phyloP scores from a whole-genome alignment of 2,329 filamentous ascomycete species.

The Talaromyces islandicus region DNA sequence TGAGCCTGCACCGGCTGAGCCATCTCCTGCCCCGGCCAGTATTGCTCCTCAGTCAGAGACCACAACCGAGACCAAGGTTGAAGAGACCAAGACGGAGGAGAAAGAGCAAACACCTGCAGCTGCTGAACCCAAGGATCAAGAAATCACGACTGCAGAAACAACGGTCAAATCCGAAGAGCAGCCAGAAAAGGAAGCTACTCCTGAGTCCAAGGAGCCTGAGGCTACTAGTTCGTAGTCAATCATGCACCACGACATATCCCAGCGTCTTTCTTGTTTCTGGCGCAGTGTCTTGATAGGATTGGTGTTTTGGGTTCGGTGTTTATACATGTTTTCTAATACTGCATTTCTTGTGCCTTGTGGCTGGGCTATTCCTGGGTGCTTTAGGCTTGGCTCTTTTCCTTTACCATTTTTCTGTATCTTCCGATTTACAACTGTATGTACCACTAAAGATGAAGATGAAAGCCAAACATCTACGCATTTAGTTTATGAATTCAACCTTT shows the following conservation, averaged over 20 bases:
- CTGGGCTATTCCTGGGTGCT: not conserved
- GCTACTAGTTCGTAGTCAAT: conserved; percentile 24
- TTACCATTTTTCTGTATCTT: conserved; percentile 10
- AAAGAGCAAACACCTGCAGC: conserved; percentile 7
- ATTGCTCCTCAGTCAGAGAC: conserved; percentile 14
- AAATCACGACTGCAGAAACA: conserved; percentile 1
- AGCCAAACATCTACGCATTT: not conserved
- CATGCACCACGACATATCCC: not conserved
- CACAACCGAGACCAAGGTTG: conserved; percentile 7
- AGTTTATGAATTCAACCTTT: not conserved
- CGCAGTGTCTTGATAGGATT: conserved; percentile 28
- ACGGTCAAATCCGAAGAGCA: conserved; percentile 22
- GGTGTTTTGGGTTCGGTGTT: conserved; percentile 29
- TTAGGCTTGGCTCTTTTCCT: not conserved
- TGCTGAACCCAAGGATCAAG: conserved; percentile 1
- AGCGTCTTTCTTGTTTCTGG: conserved; percentile 23
- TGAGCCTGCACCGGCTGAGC: conserved; percentile 13
- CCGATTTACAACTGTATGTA: conserved; percentile 9
- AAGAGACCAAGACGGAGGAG: conserved; percentile 13
- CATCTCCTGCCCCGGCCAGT: conserved; percentile 17
- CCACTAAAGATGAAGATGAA: not conserved
- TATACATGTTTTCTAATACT: conserved; percentile 14
- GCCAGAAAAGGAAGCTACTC: conserved; percentile 22
- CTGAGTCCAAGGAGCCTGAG: conserved; percentile 24
- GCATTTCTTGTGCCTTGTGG: conserved; percentile 1